phyloP scores from a whole-genome alignment of 2,329 filamentous ascomycete species.

The Onygena corvina region DNA sequence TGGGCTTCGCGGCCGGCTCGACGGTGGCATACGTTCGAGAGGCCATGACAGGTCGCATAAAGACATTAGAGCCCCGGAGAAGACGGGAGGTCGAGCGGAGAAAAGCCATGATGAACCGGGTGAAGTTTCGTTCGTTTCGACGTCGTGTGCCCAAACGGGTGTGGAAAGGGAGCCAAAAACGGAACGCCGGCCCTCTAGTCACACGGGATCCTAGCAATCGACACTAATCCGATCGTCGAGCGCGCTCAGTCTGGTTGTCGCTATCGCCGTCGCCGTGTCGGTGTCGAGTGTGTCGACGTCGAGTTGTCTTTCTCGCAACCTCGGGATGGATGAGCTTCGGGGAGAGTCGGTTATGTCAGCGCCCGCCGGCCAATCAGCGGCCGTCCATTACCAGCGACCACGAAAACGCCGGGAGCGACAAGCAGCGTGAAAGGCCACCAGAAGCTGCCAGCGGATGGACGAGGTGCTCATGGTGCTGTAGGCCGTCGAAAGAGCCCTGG shows the following conservation, averaged over 20 bases:
- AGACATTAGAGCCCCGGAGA: conserved; percentile 31
- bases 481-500: no score
- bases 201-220: not conserved
- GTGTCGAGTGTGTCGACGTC: conserved; percentile 4
- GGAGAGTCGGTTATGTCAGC: conserved; percentile 17
- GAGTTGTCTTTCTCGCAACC: conserved; percentile 11
- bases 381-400: conserved; percentile 13
- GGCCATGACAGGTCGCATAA: conserved; percentile 30
- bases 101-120: conserved; percentile 34
- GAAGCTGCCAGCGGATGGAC: no score
- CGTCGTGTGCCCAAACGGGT: not conserved
- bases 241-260: not conserved
- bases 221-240: not conserved
- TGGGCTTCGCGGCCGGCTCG: conserved; percentile 23
- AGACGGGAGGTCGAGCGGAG: conserved; percentile 39
- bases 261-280: not conserved
- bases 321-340: conserved; percentile 12
- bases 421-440: no score
- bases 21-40: conserved; percentile 39
- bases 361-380: conserved; percentile 13
- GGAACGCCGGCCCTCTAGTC: not conserved
- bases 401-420: not conserved
- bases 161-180: not conserved
- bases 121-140: not conserved
- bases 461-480: no score